phyloP scores from a whole-genome alignment of 805 yeast species.

The Metschnikowia bowlesiae region DNA sequence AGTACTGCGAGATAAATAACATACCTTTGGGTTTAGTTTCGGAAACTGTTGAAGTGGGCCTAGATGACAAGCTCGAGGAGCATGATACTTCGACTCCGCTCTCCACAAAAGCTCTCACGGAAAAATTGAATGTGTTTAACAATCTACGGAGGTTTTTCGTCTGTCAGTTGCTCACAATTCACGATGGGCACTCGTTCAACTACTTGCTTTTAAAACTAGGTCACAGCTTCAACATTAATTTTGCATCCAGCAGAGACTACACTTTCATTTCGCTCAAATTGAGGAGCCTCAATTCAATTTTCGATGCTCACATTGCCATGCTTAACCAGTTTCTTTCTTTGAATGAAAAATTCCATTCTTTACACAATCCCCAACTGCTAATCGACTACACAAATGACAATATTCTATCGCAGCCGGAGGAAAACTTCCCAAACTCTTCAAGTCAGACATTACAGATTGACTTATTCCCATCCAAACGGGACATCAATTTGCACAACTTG shows the following conservation, averaged over 20 bases:
- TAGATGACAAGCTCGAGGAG: not conserved
- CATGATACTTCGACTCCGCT: not conserved
- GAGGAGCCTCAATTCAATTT: slow-evolving; percentile 16
- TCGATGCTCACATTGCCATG: slow-evolving; percentile 22
- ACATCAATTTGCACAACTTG: slow-evolving; percentile 21
- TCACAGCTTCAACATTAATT: slow-evolving; percentile 16
- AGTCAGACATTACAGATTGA: not conserved
- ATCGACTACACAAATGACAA: slow-evolving; percentile 16
- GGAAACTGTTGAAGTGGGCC: slow-evolving; percentile 7
- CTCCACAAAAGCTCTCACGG: slow-evolving; percentile 14
- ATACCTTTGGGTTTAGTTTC: slow-evolving; percentile 22
- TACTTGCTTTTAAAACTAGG: slow-evolving; percentile 29
- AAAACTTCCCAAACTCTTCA: not conserved
- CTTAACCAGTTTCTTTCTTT: slow-evolving; percentile 19
- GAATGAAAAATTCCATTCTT: slow-evolving; percentile 26
- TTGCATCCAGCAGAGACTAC: slow-evolving; percentile 2
- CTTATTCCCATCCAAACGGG: slow-evolving; percentile 8
- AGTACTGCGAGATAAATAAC: slow-evolving; percentile 37
- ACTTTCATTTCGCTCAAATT: slow-evolving; percentile 16
- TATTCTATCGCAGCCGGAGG: slow-evolving; percentile 6
- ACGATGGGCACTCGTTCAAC: slow-evolving; percentile 26
- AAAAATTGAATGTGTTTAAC: slow-evolving; percentile 28
- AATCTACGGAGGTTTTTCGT: slow-evolving; percentile 34
- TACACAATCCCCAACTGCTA: slow-evolving; percentile 6
- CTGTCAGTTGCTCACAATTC: slow-evolving; percentile 35